Evolutionary conservation across 371 early-diverging fungal genomes (phyloP).

Genomic region (Mortierella sp.): DNA sequence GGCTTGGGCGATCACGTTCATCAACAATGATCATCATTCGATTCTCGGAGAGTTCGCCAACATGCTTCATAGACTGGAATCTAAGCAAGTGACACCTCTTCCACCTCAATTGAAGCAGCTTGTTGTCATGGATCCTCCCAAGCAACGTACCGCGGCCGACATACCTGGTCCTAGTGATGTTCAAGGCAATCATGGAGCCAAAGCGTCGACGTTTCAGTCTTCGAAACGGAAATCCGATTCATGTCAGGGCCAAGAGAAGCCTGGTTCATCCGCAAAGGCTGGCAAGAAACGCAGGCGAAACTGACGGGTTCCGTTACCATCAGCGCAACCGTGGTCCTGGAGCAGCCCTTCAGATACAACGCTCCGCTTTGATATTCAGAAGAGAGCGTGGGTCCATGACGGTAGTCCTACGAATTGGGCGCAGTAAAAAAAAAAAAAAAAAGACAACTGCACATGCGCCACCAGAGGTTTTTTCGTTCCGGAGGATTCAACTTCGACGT

Average conservation of each 20-base stretch:
- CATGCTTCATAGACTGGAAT: constrained; percentile 57
- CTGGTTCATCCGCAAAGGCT: neutral
- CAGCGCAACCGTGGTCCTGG: no score
- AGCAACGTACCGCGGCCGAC: neutral
- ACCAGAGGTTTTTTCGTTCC: no score
- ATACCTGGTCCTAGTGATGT: neutral
- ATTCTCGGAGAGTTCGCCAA: constrained; percentile 61
- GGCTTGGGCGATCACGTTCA: constrained; percentile 69
- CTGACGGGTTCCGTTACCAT: no score
- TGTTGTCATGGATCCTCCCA: neutral
- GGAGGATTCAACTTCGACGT: no score
- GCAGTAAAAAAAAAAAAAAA: no score
- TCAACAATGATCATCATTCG: constrained; percentile 66
- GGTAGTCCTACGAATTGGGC: no score
- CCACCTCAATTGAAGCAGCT: constrained; percentile 58
- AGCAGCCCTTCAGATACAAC: no score
- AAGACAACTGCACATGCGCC: no score
- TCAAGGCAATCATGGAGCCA: neutral
- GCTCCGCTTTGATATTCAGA: no score
- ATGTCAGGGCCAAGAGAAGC: neutral
- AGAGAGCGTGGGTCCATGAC: no score
- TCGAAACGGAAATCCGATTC: constrained; percentile 8
- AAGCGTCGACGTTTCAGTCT: neutral
- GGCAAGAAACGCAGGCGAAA: constrained; percentile 7
- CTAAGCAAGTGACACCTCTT: constrained; percentile 64